Base-by-base conservation (phyloP, 2,329 filamentous ascomycete genomes). In the Neopestalotiopsis rosae region DNA sequence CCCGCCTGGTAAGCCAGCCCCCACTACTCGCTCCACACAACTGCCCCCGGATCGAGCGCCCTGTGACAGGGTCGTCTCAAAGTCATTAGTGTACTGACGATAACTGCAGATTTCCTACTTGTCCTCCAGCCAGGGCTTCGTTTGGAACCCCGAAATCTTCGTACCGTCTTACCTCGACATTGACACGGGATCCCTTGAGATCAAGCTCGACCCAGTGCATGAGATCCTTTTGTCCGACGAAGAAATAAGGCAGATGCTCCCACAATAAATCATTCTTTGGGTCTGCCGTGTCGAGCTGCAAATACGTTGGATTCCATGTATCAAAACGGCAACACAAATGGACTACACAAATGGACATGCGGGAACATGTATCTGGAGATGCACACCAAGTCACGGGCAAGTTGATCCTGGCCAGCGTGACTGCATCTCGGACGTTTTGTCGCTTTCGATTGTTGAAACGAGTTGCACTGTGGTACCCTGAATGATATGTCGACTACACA, bases 71-170 rank as follows among this genome's bases (percentile, higher is more conserved):
- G 45, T 52, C 45, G 45, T 52, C 45, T 52, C 45, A 52, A 32
- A 45, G 40, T 49, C 56, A 68, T 61, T 34, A 68, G 57, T 20
- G 61, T 52, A 69, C 76, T 79, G 45, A n/a, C 20, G 57, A 17
- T 62, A 40, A 13, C 14, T 28, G 63, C 73, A 94, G 92, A 94
- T 95, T 72, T 93, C 92, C 28, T 95, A 94, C 78, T 89, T 95
- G 65, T 91, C 92, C 70, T 91, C 91, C 5, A 92, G 90, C 76
- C 92, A 95, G 81, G 92, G 92, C 68, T 95, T 94, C 76, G 89
- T 91, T 70, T 95, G 92, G 92, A 95, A 95, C 79, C 92, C 92
- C 79, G 92, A 95, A 78, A 93, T 95, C 79, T 95, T 95, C 81
- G 87, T 95, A 1, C 92, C 92, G 1, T 93, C 91, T 7, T 94